These are phyloP conservation scores for Gyromitra esculenta DNA, from an alignment of 2,329 filamentous ascomycete species.

Conservation along the genomic window DNA sequence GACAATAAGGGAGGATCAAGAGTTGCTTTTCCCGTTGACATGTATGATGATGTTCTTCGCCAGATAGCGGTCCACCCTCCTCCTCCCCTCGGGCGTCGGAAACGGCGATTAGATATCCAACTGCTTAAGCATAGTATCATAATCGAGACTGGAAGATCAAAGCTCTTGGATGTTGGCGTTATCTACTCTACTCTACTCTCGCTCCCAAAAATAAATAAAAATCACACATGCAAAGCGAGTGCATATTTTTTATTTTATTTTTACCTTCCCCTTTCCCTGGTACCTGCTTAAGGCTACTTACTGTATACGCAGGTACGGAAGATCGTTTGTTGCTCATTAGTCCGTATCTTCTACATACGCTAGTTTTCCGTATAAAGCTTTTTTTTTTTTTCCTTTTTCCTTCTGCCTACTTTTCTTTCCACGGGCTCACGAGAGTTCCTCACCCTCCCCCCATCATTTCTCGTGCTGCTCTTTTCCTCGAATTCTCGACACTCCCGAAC, in stretches of 20 bases:
- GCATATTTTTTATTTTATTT: background rate
- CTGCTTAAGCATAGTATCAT: conserved; percentile 21
- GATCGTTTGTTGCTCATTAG: conserved; percentile 12
- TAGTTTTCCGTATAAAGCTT: conserved; percentile 8
- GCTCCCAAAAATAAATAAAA: background rate
- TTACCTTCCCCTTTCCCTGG: background rate
- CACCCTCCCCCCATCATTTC: background rate
- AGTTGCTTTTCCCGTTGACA: conserved; percentile 20
- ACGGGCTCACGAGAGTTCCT: conserved; percentile 6
- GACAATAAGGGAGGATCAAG: background rate
- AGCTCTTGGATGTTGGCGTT: background rate
- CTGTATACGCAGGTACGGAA: conserved; percentile 32
- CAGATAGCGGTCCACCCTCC: too few species aligned
- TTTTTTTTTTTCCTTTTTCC: conserved; percentile 16
- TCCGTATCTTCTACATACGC: background rate
- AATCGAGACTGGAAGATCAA: background rate
- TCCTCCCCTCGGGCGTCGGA: background rate
- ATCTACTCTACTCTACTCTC: background rate
- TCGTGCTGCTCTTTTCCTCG: conserved; percentile 1
- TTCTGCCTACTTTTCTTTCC: background rate
- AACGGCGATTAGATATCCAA: conserved; percentile 2
- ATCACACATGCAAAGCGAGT: conserved; percentile 34
- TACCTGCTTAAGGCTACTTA: conserved; percentile 41
- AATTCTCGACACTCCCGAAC: conserved; percentile 3
- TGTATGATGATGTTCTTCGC: background rate